Evolutionary conservation across 345 rosid species (phyloP), one percentile per base, ranked within the genome.

Genomic region (Populus davidiana): DNA sequence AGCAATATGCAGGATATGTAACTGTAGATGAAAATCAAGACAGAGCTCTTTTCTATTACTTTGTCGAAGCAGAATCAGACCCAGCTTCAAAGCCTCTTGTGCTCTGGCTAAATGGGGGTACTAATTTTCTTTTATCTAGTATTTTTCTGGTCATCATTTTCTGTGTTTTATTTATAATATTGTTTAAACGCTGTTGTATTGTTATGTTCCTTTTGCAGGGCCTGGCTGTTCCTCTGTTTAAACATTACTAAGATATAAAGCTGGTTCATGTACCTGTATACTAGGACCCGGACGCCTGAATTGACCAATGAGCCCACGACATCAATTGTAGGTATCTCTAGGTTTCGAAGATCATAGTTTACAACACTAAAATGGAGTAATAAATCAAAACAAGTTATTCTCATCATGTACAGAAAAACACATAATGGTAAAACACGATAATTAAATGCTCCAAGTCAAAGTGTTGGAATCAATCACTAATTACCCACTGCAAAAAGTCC

Each of bases 201-300:
- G 36, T 33, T 33, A 4, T 5, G 5, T 33, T 14, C 25, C 21
- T 43, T 13, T 6, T 67, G 6, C 11, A 79, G 81, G 82, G 25
- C 82, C 82, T 20, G 78, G 82, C 0, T 79, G 82, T 47, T 79
- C 82, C n/a, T 79, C 82, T 21, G 49, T 79, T 25, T 25, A 25
- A 25, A 25, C 25, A 25, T 25, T 25, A 25, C 25, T 25, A 25
- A 25, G 6, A 72, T 72, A 18, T 20, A 72, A 2, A 5, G n/a
- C 8, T 1, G 36, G 23, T 35, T 72, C 11, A 8, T 17, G 0
- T 78, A 79, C 82, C 78, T 74, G 70, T 67, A 79, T 20, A 76
- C 70, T 14, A 81, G 38, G 10, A 76, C 83, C 33, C 33, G 62
- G 44, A 81, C 66, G 29, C 83, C 80, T 33, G 77, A 76, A 43